Conservation (phyloP, 805 yeast genomes). For the Millerago galiae region DNA sequence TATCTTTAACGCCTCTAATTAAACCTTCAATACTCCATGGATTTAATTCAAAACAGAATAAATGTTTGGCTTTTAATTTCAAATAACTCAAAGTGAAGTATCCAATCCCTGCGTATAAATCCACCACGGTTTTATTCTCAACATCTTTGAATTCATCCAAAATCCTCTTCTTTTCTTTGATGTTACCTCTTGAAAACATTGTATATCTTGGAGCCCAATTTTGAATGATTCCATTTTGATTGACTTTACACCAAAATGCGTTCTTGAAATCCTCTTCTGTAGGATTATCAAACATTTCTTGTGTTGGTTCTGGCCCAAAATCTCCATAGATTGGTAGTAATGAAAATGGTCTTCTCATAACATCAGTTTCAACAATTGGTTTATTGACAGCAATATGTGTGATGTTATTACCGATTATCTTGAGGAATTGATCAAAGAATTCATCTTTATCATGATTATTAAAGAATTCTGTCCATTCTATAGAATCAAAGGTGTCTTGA, state of each 20-base stretch:
- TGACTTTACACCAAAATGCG: slow-evolving; percentile 66
- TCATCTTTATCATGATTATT: not conserved
- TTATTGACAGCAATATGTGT: slow-evolving; percentile 68
- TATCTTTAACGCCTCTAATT: slow-evolving; percentile 43
- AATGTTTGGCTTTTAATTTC: slow-evolving; percentile 40
- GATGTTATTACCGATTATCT: slow-evolving; percentile 14
- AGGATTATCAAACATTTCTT: slow-evolving; percentile 29
- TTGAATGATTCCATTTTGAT: slow-evolving; percentile 72
- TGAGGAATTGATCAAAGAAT: slow-evolving; percentile 20
- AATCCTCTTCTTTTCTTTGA: slow-evolving; percentile 71
- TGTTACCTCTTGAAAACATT: slow-evolving; percentile 85
- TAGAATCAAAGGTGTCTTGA: slow-evolving; percentile 38
- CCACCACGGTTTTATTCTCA: slow-evolving; percentile 43
- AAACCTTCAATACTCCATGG: slow-evolving; percentile 81
- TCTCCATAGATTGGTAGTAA: slow-evolving; percentile 57
- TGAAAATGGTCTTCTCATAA: slow-evolving; percentile 59
- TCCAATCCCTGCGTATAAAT: slow-evolving; percentile 81
- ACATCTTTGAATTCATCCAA: slow-evolving; percentile 36
- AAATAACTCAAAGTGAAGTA: slow-evolving; percentile 72
- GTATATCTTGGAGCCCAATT: slow-evolving; percentile 82
- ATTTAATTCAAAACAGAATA: slow-evolving; percentile 78
- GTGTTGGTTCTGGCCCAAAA: slow-evolving; percentile 44
- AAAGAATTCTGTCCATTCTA: slow-evolving; percentile 28
- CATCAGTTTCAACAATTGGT: slow-evolving; percentile 53
- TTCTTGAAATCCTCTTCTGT: slow-evolving; percentile 33